These are phyloP conservation scores for Collybia mongolica DNA, from an alignment of 768 basidiomycete genomes.

Conservation along the genomic window DNA sequence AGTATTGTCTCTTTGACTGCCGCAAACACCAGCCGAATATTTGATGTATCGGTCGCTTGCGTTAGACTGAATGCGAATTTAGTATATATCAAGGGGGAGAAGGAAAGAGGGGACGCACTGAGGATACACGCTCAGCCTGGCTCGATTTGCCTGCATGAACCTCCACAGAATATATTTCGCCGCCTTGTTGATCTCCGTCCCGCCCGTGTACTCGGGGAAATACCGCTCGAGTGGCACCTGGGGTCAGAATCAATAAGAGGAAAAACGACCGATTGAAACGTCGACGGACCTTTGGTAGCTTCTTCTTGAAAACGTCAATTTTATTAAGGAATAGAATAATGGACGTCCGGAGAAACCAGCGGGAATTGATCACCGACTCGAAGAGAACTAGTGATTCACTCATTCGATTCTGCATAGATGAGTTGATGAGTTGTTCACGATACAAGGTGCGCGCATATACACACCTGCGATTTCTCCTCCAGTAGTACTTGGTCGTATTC, in stretches of 20 bases:
- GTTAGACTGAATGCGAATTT: conserved; percentile 7
- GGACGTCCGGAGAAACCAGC: conserved; percentile 90
- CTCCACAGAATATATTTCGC: conserved; percentile 94
- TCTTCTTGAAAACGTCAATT: conserved; percentile 90
- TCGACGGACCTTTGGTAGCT: conserved; percentile 56
- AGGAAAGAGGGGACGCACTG: conserved; percentile 53
- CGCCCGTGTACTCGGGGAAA: conserved; percentile 89
- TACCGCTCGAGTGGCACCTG: conserved; percentile 74
- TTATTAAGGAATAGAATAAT: conserved; percentile 94
- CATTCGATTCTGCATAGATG: conserved; percentile 75
- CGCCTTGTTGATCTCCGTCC: conserved; percentile 88
- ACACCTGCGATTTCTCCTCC: conserved; percentile 70
- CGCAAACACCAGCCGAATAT: conserved; percentile 13
- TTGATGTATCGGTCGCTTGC: conserved; percentile 16
- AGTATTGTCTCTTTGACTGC: conserved; percentile 16
- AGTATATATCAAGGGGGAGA: background rate
- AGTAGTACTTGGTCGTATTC: conserved; percentile 76
- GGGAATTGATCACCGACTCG: conserved; percentile 90
- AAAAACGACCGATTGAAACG: background rate
- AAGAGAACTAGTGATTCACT: conserved; percentile 88
- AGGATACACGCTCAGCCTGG: conserved; percentile 84
- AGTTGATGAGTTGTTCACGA: too few species aligned
- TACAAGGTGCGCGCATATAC: conserved; percentile 26
- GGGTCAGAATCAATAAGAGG: background rate
- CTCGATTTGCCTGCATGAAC: conserved; percentile 90